phyloP scores from a whole-genome alignment of 2,329 filamentous ascomycete species.

The Pseudophaeomoniella oleicola region DNA sequence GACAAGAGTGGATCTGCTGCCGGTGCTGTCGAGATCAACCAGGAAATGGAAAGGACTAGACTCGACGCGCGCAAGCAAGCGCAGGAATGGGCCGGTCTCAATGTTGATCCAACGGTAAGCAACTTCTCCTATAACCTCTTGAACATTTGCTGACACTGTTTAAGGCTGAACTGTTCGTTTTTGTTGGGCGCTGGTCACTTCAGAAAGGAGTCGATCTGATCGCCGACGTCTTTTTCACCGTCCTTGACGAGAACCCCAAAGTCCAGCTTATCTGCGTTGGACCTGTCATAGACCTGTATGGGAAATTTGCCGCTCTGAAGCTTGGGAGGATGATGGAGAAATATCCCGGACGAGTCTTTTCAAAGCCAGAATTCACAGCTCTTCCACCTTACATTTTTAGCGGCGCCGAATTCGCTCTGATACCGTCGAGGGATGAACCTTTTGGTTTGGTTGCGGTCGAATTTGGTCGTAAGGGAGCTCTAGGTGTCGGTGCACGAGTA shows the following conservation, averaged over 20 bases:
- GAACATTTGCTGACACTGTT: background rate
- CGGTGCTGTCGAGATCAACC: constrained; percentile 27
- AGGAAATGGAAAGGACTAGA: constrained; percentile 31
- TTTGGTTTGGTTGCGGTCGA: constrained; percentile 46
- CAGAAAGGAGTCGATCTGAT: constrained; percentile 44
- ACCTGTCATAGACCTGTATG: constrained; percentile 44
- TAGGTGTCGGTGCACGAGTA: constrained; percentile 42
- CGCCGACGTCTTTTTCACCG: constrained; percentile 42
- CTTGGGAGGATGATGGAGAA: constrained; percentile 39
- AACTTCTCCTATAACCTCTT: background rate
- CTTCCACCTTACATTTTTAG: constrained; percentile 45
- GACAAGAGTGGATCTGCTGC: constrained; percentile 27
- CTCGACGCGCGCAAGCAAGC: constrained; percentile 35
- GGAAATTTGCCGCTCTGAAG: constrained; percentile 44
- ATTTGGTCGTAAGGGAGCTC: constrained; percentile 45
- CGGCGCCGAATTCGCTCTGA: constrained; percentile 45
- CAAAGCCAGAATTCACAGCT: constrained; percentile 44
- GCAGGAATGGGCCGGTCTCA: constrained; percentile 43
- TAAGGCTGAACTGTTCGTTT: constrained; percentile 43
- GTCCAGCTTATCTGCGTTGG: constrained; percentile 40
- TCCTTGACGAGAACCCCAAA: constrained; percentile 38
- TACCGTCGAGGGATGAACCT: constrained; percentile 45
- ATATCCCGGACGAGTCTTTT: constrained; percentile 42
- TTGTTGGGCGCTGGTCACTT: constrained; percentile 44
- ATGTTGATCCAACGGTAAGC: constrained; percentile 27